Evolutionary conservation across 257 asterid species (phyloP).

Genomic region (Anisodus acutangulus): DNA sequence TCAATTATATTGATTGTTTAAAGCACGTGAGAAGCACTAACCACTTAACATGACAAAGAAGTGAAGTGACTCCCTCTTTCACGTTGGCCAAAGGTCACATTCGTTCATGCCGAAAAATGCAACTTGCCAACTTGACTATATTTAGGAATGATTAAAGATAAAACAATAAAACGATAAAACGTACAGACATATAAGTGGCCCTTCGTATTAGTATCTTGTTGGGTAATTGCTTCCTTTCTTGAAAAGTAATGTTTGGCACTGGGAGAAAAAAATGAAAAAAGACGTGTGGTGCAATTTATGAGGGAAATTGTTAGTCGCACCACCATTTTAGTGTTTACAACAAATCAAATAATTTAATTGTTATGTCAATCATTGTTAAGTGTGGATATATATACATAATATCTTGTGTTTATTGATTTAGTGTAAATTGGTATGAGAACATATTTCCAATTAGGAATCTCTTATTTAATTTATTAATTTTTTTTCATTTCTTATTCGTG

Average conservation of each 20-base stretch:
- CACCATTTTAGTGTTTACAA: background rate
- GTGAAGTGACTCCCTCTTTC: constrained; percentile 23
- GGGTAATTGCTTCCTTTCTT: background rate
- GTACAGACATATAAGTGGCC: background rate
- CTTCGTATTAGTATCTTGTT: background rate
- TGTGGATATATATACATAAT: too few relatives aligned
- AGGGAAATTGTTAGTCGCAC: background rate
- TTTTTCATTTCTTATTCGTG: too few relatives aligned
- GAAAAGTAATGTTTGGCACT: background rate
- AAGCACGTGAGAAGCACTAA: constrained; percentile 22
- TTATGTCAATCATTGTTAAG: background rate
- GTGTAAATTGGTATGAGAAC: too few relatives aligned
- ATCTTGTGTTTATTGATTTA: too few relatives aligned
- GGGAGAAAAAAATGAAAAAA: background rate
- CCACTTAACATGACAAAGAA: constrained; percentile 12
- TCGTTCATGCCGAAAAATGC: background rate
- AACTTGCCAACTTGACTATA: constrained; percentile 23
- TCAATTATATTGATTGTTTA: constrained; percentile 1
- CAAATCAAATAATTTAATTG: background rate
- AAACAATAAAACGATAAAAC: background rate
- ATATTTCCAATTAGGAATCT: too few relatives aligned
- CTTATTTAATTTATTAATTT: too few relatives aligned
- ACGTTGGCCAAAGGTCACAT: constrained; percentile 8
- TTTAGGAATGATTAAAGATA: constrained; percentile 8
- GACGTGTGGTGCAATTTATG: background rate